Evolutionary conservation across 192 early-diverging fungal genomes (phyloP).

Genomic region (Nowakowskiella sp.): DNA sequence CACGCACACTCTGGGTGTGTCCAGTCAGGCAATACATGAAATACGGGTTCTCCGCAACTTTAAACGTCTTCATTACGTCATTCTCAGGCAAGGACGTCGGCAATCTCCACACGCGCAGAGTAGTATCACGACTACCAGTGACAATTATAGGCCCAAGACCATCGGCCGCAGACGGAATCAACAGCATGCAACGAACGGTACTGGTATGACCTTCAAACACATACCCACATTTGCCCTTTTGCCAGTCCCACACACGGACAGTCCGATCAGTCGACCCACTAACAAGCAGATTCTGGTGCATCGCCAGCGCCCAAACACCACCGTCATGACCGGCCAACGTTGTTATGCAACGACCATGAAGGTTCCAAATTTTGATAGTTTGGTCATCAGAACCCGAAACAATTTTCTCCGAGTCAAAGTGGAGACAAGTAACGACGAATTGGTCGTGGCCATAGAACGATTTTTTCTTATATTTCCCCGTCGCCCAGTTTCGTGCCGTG

Average conservation of each 20-base stretch:
- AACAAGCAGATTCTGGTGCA: conserved; percentile 79
- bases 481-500: no score
- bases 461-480: conserved; percentile 61
- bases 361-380: conserved; percentile 89
- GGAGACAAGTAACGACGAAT: conserved; percentile 89
- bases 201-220: conserved; percentile 89
- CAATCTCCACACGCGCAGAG: conserved; percentile 85
- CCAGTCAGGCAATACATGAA: conserved; percentile 75
- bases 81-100: no score
- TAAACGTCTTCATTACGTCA: conserved; percentile 3
- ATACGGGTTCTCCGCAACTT: conserved; percentile 59
- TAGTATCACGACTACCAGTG: conserved; percentile 91
- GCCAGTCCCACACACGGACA: conserved; percentile 95
- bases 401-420: conserved; percentile 94
- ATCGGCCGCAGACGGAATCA: conserved; percentile 50
- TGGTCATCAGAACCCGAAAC: conserved; percentile 90
- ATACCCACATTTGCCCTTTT: conserved; percentile 80
- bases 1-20: conserved; percentile 85
- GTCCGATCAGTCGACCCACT: conserved; percentile 92
- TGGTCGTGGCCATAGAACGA: conserved; percentile 75
- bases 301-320: conserved; percentile 96
- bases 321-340: conserved; percentile 78
- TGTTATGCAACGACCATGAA: no score
- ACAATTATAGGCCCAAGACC: conserved; percentile 89
- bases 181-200: conserved; percentile 89